Base-by-base conservation (phyloP, 352 stramenopile genomes). In the Phytophthora ramorum region DNA sequence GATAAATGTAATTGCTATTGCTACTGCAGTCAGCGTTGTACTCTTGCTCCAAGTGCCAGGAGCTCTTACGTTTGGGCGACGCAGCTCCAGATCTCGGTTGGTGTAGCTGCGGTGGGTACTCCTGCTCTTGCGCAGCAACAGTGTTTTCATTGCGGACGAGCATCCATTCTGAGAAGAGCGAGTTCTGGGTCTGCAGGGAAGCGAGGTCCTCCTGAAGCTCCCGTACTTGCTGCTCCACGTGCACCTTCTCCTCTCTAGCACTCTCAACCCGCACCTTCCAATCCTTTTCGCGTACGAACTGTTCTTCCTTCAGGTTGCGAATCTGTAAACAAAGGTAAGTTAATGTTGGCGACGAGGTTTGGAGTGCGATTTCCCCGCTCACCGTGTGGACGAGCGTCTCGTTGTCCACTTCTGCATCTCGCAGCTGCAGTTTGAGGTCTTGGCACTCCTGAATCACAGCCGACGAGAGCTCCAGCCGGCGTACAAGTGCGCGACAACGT, bases 91-190 rank as follows among this genome's bases (percentile, higher is more conserved):
- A 10, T 61, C 58, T 59, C 14, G 41, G 7, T 57, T 59, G 60
- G 19, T 55, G n/a, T 10, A 28, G 13, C 14, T 58, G 22, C n/a
- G 58, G 43, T 20, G 13, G 20, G 6, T 58, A 53, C 9, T 64
- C 56, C 22, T 63, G 44, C 0, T 59, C 40, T 41, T 75, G 72
- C n/a, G 69, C 63, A 28, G 75, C 76, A 17, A 80, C 52, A 6
- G 71, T 49, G 30, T 92, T 90, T 28, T 86, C 81, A 54, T 81
- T 90, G 7, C 79, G 77, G 48, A 94, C 81, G 5, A 92, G 75
- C 87, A 92, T 90, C 79, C 83, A 93, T 59, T 93, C 83, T 17
- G 84, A 92, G 34, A 90, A 84, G 28, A 91, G 58, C 7, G 78
- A 79, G 51, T 91, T 92, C 50, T 92, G 81, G 9, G 79, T 67